phyloP scores from a whole-genome alignment of 768 basidiomycete species.

The Phaffia tasmanica region DNA sequence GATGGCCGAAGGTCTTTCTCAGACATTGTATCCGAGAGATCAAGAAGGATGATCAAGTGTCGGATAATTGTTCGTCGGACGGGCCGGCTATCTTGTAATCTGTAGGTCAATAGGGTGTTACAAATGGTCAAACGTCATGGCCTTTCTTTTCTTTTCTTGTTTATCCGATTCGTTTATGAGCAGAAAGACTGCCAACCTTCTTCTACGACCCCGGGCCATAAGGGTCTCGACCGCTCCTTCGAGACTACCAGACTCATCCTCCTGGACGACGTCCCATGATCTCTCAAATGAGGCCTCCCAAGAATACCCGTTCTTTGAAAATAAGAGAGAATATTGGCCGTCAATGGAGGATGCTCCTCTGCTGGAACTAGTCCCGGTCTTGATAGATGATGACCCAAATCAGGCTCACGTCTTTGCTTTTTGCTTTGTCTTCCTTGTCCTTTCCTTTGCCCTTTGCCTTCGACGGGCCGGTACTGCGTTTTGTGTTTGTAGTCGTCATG shows the following conservation, averaged over 20 bases:
- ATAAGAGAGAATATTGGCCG: not conserved
- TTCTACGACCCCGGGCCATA: constrained; percentile 70
- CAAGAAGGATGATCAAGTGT: constrained; percentile 82
- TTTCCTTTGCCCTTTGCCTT: constrained; percentile 22
- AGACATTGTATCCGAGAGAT: constrained; percentile 81
- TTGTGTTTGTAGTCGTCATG: not conserved
- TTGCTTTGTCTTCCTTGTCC: constrained; percentile 10
- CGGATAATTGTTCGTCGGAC: constrained; percentile 92
- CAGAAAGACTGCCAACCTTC: constrained; percentile 48
- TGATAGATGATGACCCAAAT: not conserved
- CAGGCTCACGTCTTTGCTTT: not conserved
- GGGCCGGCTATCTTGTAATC: constrained; percentile 64
- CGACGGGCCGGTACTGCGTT: not conserved
- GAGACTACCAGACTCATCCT: constrained; percentile 85
- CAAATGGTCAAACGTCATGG: constrained; percentile 27
- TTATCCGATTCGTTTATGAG: no score
- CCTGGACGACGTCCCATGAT: constrained; percentile 94
- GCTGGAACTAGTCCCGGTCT: not conserved
- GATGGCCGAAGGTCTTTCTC: constrained; percentile 95
- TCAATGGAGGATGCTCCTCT: not conserved
- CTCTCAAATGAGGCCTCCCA: constrained; percentile 94
- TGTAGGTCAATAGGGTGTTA: not conserved
- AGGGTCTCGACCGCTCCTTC: constrained; percentile 80
- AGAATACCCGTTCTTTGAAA: constrained; percentile 46
- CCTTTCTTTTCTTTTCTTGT: constrained; percentile 24